Evolutionary conservation across 306 rosid species (phyloP).

Genomic region (Vachellia pachyceras): DNA sequence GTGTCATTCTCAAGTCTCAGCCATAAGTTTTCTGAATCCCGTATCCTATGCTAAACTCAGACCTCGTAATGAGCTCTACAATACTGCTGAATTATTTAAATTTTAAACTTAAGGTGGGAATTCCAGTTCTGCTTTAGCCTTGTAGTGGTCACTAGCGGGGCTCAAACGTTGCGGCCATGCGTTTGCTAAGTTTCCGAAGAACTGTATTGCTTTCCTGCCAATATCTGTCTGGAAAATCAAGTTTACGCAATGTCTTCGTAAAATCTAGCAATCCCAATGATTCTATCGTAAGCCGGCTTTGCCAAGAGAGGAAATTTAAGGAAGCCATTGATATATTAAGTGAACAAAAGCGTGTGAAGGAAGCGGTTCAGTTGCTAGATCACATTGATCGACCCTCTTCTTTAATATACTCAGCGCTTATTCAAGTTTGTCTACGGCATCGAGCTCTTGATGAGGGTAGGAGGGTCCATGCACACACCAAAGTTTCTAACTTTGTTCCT

Average conservation of each 20-base stretch:
- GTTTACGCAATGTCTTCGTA: conserved; percentile 24
- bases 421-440: conserved; percentile 51
- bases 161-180: conserved; percentile 4
- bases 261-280: conserved; percentile 46
- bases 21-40: background rate
- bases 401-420: conserved; percentile 54
- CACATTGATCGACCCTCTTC: conserved; percentile 52
- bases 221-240: conserved; percentile 12
- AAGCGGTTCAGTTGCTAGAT: conserved; percentile 59
- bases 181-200: conserved; percentile 22
- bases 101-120: background rate
- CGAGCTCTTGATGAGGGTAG: conserved; percentile 63
- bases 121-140: background rate
- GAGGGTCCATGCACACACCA: conserved; percentile 60
- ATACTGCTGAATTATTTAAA: background rate
- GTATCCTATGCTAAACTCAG: background rate
- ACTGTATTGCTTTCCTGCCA: conserved; percentile 41
- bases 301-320: conserved; percentile 46
- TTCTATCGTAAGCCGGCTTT: conserved; percentile 38
- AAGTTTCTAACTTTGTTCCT: conserved; percentile 56
- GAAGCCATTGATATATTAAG: conserved; percentile 57
- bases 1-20: background rate
- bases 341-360: conserved; percentile 52
- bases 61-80: background rate
- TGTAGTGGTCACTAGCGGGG: background rate